Evolutionary conservation across 768 basidiomycete species (phyloP).

Genomic region (Pilatotrama ljubarskyi): DNA sequence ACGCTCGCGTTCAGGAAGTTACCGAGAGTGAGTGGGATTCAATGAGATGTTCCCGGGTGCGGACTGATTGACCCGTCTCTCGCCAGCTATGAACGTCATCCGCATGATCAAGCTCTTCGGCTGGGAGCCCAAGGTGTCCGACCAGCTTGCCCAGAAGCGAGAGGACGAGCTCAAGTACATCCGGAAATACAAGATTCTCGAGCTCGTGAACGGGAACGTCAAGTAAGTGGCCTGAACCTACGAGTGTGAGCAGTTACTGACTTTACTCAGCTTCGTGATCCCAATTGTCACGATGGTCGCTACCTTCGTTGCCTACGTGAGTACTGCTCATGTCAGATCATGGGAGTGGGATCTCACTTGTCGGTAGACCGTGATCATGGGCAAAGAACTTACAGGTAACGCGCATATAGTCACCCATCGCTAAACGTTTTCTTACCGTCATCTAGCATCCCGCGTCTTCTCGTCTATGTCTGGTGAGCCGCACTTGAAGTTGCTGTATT

Average conservation of each 20-base stretch:
- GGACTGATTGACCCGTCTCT: not conserved
- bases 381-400: slow-evolving; percentile 37
- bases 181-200: slow-evolving; percentile 51
- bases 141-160: slow-evolving; percentile 54
- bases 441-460: slow-evolving; percentile 39
- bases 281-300: slow-evolving; percentile 69
- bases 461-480: slow-evolving; percentile 36
- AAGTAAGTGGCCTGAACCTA: slow-evolving; percentile 38
- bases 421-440: not conserved
- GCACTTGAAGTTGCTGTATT: not conserved
- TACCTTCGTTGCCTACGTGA: slow-evolving; percentile 60
- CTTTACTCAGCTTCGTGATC: slow-evolving; percentile 48
- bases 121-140: slow-evolving; percentile 49
- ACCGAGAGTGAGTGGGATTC: slow-evolving; percentile 38
- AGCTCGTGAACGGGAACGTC: slow-evolving; percentile 44
- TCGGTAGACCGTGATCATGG: slow-evolving; percentile 39
- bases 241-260: not conserved
- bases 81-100: slow-evolving; percentile 36
- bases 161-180: slow-evolving; percentile 61
- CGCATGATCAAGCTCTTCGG: slow-evolving; percentile 53
- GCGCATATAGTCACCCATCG: not conserved
- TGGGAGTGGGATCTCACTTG: not conserved
- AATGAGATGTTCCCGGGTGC: too few relatives aligned
- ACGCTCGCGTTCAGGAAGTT: slow-evolving; percentile 44
- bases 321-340: slow-evolving; percentile 18